Evolutionary conservation across 1,284 basidiomycete species (phyloP), one percentile per base, ranked within the genome.

Genomic region (Pseudozyma sp.): DNA sequence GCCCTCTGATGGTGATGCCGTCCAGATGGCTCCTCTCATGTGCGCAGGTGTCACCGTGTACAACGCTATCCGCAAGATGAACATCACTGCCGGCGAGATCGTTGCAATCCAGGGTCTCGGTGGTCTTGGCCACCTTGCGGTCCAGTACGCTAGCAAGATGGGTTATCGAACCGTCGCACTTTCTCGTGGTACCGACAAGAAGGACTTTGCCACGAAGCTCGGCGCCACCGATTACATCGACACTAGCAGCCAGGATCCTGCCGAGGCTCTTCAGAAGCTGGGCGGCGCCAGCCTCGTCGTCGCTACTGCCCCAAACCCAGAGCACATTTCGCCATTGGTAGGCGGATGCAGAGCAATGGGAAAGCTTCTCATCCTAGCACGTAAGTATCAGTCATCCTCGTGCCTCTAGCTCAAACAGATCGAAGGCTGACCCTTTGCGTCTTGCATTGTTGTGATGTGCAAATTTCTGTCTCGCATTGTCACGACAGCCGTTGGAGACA

Each of bases 41-140:
- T 87, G 85, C 61, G 85, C 86, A 9, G 86, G 86, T 39, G 68
- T 82, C 14, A 83, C 85, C 5, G 80, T 81, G 30, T 83, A 75
- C 77, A 86, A 85, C 68, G 83, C 84, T 5, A 79, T 87, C 30
- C 80, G 86, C 33, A 75, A 85, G 70, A 84, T 85, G 74, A 63
- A 70, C 33, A 53, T 79, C 42, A 65, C 67, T 40, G 67, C 81
- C 2, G 82, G 81, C 10, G 82, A 85, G 54, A 70, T 85, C 13
- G 85, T 86, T 5, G 84, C 81, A 6, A 78, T 87, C 6, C 85
- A 86, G 53, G 86, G 86, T 31, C 73, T 86, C 33, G 86, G 86
- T 60, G 84, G 84, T 52, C 81, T 86, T 3, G 85, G 85, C n/a
- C 84, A 85, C 54, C 72, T 86, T n/a, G 84, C 77, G 0, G 47